phyloP scores from a whole-genome alignment of 345 rosid species.

The Populus deltoides region DNA sequence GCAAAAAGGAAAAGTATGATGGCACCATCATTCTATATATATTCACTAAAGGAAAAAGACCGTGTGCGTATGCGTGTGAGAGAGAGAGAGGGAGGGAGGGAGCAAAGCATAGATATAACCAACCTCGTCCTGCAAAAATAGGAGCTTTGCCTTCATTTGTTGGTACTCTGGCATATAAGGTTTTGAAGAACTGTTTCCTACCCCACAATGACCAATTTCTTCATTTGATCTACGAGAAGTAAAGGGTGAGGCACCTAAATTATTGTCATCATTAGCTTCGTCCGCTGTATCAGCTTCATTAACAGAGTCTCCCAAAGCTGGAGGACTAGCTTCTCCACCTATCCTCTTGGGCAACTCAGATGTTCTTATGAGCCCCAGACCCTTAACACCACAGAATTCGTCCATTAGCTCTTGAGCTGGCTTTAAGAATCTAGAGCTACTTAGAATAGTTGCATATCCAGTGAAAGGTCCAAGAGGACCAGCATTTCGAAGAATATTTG shows the following conservation, averaged over 20 bases:
- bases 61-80: neutral
- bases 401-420: slow-evolving; percentile 56
- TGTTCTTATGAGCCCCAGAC: slow-evolving; percentile 12
- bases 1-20: neutral
- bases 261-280: slow-evolving; percentile 12
- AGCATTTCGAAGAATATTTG: slow-evolving; percentile 19
- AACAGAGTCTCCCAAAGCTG: slow-evolving; percentile 12
- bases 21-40: neutral
- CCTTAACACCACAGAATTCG: slow-evolving; percentile 30
- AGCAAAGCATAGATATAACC: slow-evolving; percentile 1
- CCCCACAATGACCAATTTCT: slow-evolving; percentile 22
- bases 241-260: slow-evolving; percentile 16
- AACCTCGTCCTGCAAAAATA: slow-evolving; percentile 63
- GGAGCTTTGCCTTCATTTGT: slow-evolving; percentile 55
- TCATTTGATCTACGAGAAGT: slow-evolving; percentile 29
- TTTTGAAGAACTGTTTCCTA: slow-evolving; percentile 31
- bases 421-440: slow-evolving; percentile 53
- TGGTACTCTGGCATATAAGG: slow-evolving; percentile 46
- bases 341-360: slow-evolving; percentile 14
- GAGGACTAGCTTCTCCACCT: slow-evolving; percentile 23
- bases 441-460: slow-evolving; percentile 60
- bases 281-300: slow-evolving; percentile 14
- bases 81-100: too few relatives aligned
- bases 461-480: slow-evolving; percentile 76
- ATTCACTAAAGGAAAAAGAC: neutral